Evolutionary conservation across 768 basidiomycete genomes (phyloP).

Genomic region (Gymnopilus dilepis): DNA sequence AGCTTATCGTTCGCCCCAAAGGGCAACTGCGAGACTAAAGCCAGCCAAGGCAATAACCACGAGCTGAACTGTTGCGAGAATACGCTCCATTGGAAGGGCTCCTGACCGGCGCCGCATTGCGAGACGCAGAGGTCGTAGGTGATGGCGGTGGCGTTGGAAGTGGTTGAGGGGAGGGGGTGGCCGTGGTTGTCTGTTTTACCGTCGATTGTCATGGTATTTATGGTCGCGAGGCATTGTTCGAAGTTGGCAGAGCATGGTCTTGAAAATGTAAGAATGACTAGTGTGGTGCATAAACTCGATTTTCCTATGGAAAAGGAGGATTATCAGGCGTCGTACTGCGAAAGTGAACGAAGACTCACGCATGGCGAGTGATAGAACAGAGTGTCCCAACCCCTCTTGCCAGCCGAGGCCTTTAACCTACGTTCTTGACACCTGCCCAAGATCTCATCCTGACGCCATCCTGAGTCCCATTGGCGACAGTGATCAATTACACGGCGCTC

Average conservation of each 20-base stretch:
- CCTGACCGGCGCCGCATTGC: slow-evolving; percentile 32
- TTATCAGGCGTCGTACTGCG: no score
- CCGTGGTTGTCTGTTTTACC: slow-evolving; percentile 3
- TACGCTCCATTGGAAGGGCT: slow-evolving; percentile 35
- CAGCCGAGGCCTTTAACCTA: no score
- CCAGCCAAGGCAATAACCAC: slow-evolving; percentile 56
- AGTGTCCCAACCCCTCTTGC: no score
- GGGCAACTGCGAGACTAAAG: slow-evolving; percentile 53
- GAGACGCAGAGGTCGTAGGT: slow-evolving; percentile 31
- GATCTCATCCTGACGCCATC: no score
- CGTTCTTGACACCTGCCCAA: no score
- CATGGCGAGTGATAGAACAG: no score
- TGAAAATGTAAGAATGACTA: not conserved
- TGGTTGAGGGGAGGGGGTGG: not conserved
- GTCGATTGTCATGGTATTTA: not conserved
- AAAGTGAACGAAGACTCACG: no score
- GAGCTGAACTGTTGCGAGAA: slow-evolving; percentile 46
- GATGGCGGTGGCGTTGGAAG: not conserved
- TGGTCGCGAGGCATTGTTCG: not conserved
- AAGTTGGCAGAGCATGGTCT: not conserved
- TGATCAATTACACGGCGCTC: no score
- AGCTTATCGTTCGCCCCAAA: slow-evolving; percentile 45
- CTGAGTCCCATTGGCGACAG: no score
- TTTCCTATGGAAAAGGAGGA: no score
- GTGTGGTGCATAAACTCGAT: no score